Evolutionary conservation across 2,329 filamentous ascomycete genomes (phyloP).

Genomic region (Phoma sp.): DNA sequence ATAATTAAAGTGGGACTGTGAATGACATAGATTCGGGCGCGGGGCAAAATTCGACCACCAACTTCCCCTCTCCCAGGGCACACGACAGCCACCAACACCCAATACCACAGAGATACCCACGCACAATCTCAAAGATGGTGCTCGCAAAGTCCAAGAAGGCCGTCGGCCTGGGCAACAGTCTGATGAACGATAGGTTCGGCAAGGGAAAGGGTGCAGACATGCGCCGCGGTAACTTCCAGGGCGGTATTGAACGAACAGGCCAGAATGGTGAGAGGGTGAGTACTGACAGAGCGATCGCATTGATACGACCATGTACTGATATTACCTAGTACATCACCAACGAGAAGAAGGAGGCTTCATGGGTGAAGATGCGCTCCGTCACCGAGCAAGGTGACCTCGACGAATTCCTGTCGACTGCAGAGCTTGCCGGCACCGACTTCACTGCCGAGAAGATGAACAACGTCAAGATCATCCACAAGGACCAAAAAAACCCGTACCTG

Average conservation of each 20-base stretch:
- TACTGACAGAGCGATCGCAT: background rate
- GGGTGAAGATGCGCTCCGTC: conserved; percentile 99
- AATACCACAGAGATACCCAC: conserved; percentile 20
- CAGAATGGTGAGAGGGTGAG: conserved; percentile 76
- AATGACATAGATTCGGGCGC: conserved; percentile 48
- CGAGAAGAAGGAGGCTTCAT: conserved; percentile 85
- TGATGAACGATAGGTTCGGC: conserved; percentile 99
- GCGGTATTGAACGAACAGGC: conserved; percentile 73
- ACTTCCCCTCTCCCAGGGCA: conserved; percentile 24
- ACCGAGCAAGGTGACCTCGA: conserved; percentile 96
- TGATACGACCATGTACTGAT: conserved; percentile 27
- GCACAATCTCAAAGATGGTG: conserved; percentile 61
- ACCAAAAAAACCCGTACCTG: conserved; percentile 94
- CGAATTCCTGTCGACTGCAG: conserved; percentile 93
- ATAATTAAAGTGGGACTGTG: conserved; percentile 68
- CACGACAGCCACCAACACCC: conserved; percentile 23
- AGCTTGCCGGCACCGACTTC: conserved; percentile 97
- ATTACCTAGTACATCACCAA: conserved; percentile 80
- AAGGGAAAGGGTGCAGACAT: conserved; percentile 87
- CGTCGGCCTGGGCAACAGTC: conserved; percentile 92
- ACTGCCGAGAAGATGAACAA: conserved; percentile 99
- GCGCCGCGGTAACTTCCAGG: conserved; percentile 70
- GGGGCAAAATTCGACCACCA: conserved; percentile 29
- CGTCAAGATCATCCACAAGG: conserved; percentile 96
- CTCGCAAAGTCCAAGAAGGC: conserved; percentile 92